Base-by-base conservation (phyloP, 345 rosid species). In the Erucastrum elatum region DNA sequence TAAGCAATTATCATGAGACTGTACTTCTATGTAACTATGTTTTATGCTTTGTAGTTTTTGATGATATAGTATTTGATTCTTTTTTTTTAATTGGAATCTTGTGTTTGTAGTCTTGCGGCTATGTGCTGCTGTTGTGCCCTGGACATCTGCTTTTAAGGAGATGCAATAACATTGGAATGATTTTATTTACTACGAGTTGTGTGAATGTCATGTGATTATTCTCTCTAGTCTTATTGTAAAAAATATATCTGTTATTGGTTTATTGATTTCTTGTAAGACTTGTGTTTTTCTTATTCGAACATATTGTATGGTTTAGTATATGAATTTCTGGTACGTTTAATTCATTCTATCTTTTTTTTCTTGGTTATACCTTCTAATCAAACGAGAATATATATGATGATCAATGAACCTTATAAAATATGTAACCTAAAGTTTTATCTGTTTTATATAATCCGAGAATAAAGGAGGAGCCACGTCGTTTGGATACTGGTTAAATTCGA, bases 121-220 rank as follows among this genome's bases (percentile, higher is more conserved):
- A 68, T 80, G 79, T 80, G 83, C 64, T 80, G 83, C 55, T 80
- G 83, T 75, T 80, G 83, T 31, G 83, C 79, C 35, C 2, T 80
- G 31, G 83, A 80, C 67, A 64, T 70, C 13, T 80, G 83, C 70
- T 74, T 79, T 41, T 79, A n/a, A 74, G 65, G 60, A 74, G 35
- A 33, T 74, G 2, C 25, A 2, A 21, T 9, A 31, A 51, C 58
- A 31, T 13, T 17, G 49, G 60, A 10, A 13, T 78, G 17, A 5
- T 55, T 61, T 71, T 37, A 26, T 39, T 12, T 17, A 39, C 6
- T 10, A 71, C 31, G 13, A 59, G 26, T 46, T 44, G 44, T 73
- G 59, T 79, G 66, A 44, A 21, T 78, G 10, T 65, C 41, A 10
- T 66, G 77, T 72, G n/a, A 72, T 72, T 78, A 1, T 66, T 33